Conservation (phyloP, 768 basidiomycete species). For the Tylopilus sp. region DNA sequence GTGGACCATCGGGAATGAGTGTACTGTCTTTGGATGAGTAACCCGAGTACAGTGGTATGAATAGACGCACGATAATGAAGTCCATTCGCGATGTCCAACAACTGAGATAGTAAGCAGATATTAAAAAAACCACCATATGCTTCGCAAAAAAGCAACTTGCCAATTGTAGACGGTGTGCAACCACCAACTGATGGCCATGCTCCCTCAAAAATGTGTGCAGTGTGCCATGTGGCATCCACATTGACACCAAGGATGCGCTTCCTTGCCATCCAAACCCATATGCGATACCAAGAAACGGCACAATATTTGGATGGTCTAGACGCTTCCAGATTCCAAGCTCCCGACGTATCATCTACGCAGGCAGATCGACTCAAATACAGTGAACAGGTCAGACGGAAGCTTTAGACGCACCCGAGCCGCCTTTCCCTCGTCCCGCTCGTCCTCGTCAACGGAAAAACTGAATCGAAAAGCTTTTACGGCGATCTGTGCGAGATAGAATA, state of each 20-base stretch:
- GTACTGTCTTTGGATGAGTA: neutral
- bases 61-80: constrained; percentile 2
- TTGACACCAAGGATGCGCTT: neutral
- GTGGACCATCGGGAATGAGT: too few species aligned
- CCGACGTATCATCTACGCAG: neutral
- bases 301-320: neutral
- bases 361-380: neutral
- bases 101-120: neutral
- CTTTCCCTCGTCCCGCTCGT: neutral
- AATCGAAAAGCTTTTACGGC: constrained; percentile 5
- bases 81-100: constrained; percentile 4
- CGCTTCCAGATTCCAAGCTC: too few species aligned
- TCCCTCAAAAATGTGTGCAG: neutral
- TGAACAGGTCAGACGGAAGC: neutral
- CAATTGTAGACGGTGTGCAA: constrained; percentile 1
- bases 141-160: neutral
- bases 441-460: neutral
- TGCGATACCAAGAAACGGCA: too few species aligned
- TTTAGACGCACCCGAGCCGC: neutral
- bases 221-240: too few species aligned
- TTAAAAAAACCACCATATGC: neutral
- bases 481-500: neutral
- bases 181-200: neutral
- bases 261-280: constrained; percentile 1
- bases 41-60: neutral